These are phyloP conservation scores for Actinomortierella ambigua DNA, from an alignment of 371 early-diverging fungal genomes.

Conservation along the genomic window DNA sequence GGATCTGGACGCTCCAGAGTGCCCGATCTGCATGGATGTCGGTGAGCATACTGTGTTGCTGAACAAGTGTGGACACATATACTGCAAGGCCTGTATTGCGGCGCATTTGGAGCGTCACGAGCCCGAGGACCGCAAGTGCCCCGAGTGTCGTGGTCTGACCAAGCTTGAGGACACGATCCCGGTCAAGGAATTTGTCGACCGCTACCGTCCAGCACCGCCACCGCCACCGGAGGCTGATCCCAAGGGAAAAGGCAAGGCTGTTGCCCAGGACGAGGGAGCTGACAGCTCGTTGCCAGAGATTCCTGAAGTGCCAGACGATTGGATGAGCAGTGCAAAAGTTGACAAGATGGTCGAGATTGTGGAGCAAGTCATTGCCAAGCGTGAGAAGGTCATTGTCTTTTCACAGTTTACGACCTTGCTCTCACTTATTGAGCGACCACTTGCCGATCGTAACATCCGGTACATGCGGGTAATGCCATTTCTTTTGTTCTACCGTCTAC, in stretches of 20 bases:
- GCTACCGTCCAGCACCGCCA: conserved; percentile 14
- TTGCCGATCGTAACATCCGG: conserved; percentile 47
- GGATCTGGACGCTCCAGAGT: conserved; percentile 35
- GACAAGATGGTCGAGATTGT: conserved; percentile 54
- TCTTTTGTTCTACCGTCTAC: neutral
- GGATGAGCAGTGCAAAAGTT: conserved; percentile 57
- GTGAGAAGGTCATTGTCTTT: conserved; percentile 81
- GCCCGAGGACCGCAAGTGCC: conserved; percentile 36
- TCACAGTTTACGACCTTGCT: conserved; percentile 88
- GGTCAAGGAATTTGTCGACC: conserved; percentile 32
- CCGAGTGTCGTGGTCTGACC: conserved; percentile 28
- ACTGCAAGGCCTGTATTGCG: conserved; percentile 41
- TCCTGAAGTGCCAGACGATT: conserved; percentile 22
- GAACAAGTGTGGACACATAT: conserved; percentile 38
- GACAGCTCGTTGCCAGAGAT: neutral
- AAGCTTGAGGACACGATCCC: conserved; percentile 22
- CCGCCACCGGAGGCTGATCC: neutral
- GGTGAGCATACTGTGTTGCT: conserved; percentile 39
- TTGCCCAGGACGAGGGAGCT: no score
- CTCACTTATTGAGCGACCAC: conserved; percentile 72
- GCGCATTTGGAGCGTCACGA: conserved; percentile 31
- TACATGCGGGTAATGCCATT: conserved; percentile 25
- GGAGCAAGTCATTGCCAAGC: conserved; percentile 27
- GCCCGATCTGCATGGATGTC: conserved; percentile 46
- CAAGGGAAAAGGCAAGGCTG: neutral